Evolutionary conservation across 306 rosid species (phyloP).

Genomic region (Lablab purpureus): DNA sequence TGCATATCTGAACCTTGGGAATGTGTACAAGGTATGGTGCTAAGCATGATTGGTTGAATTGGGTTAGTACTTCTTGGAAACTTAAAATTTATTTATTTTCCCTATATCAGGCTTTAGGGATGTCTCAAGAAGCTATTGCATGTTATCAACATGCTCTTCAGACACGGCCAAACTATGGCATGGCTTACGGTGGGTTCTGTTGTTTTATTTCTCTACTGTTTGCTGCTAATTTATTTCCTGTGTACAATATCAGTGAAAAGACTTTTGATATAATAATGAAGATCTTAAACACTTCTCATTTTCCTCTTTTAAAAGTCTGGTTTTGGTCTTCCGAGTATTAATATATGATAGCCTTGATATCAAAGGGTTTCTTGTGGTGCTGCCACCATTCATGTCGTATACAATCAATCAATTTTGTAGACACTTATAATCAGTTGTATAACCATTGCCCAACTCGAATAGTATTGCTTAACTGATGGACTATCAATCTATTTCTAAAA

Average conservation of each 20-base stretch:
- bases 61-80: constrained; percentile 58
- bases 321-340: neutral
- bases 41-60: constrained; percentile 57
- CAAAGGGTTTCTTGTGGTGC: neutral
- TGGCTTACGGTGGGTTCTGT: constrained; percentile 82
- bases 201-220: constrained; percentile 16
- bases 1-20: constrained; percentile 98
- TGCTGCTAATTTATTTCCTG: constrained; percentile 22
- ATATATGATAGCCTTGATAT: constrained; percentile 8
- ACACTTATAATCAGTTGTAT: neutral
- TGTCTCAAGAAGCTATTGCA: constrained; percentile 94
- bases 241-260: constrained; percentile 9
- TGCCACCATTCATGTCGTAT: neutral
- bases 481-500: neutral
- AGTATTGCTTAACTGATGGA: neutral
- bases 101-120: constrained; percentile 86
- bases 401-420: neutral
- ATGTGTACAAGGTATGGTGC: constrained; percentile 94
- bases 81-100: constrained; percentile 43
- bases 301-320: neutral
- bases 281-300: neutral
- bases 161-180: constrained; percentile 87
- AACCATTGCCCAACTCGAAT: neutral
- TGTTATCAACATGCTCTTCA: constrained; percentile 96
- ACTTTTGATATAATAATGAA: constrained; percentile 4